phyloP scores from a whole-genome alignment of 257 asterid genomes.

The Eucommia ulmoides region DNA sequence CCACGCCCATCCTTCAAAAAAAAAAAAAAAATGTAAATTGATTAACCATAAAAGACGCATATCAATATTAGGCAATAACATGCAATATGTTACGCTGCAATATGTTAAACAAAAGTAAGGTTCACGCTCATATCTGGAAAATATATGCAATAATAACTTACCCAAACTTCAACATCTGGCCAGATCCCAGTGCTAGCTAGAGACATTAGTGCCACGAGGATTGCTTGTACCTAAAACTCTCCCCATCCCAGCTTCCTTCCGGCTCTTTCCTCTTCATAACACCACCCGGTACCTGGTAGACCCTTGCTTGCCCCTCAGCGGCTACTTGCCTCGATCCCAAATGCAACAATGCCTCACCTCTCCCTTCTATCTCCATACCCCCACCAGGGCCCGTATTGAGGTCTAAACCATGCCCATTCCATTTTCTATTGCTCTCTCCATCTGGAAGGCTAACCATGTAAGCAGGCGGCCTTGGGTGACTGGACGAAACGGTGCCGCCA shows the following conservation, averaged over 20 bases:
- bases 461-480: conserved; percentile 60
- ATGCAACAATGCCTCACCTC: conserved; percentile 43
- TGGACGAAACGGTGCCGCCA: conserved; percentile 41
- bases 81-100: too few relatives aligned
- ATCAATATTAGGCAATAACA: too few relatives aligned
- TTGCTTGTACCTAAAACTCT: conserved; percentile 59
- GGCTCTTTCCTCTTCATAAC: conserved; percentile 64
- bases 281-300: conserved; percentile 39
- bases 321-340: conserved; percentile 43
- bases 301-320: conserved; percentile 56
- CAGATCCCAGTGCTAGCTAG: too few relatives aligned
- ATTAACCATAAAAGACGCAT: too few relatives aligned
- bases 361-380: conserved; percentile 40
- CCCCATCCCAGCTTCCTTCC: conserved; percentile 69
- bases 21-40: too few relatives aligned
- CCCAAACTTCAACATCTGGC: too few relatives aligned
- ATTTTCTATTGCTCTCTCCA: conserved; percentile 45
- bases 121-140: too few relatives aligned
- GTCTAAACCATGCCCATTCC: conserved; percentile 74
- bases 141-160: too few relatives aligned
- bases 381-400: conserved; percentile 88
- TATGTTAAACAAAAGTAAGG: too few relatives aligned
- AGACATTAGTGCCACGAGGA: conserved; percentile 51
- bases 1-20: too few relatives aligned
- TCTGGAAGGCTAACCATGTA: conserved; percentile 35